phyloP scores from a whole-genome alignment of 2,329 filamentous ascomycete species.

The Cadophora sp. region DNA sequence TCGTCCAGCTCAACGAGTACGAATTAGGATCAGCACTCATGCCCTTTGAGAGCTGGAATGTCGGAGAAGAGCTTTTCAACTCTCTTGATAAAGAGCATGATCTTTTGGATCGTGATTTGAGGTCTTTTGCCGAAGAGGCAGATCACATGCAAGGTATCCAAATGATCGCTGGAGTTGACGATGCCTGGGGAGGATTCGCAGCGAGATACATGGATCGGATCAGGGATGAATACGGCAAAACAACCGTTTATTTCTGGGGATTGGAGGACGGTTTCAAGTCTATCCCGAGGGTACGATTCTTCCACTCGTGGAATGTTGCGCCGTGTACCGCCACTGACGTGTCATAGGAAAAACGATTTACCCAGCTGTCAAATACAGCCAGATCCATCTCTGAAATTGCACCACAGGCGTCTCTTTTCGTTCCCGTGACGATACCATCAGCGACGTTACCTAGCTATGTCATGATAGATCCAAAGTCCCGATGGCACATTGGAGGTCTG shows the following conservation, averaged over 20 bases:
- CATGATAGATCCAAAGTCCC: constrained; percentile 65
- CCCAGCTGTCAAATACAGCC: constrained; percentile 76
- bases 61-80: constrained; percentile 78
- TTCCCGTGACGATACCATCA: constrained; percentile 75
- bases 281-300: constrained; percentile 57
- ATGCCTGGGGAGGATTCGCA: constrained; percentile 83
- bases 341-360: constrained; percentile 63
- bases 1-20: constrained; percentile 87
- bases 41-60: constrained; percentile 80
- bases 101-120: constrained; percentile 86
- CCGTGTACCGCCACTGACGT: constrained; percentile 26
- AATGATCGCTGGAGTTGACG: constrained; percentile 72
- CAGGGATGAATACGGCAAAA: constrained; percentile 90
- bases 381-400: constrained; percentile 73
- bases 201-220: constrained; percentile 77
- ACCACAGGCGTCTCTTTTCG: constrained; percentile 75
- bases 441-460: constrained; percentile 62
- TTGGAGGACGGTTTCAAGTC: constrained; percentile 67
- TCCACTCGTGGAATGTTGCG: background rate
- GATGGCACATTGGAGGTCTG: constrained; percentile 83
- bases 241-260: constrained; percentile 86
- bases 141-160: constrained; percentile 92
- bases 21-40: constrained; percentile 80
- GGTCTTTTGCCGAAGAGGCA: constrained; percentile 90
- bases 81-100: constrained; percentile 81